Percentiles rank a stretch among this genome's conserved stretches.
These are phyloP conservation scores for Xeromyces bisporus DNA, from an alignment of 495 filamentous ascomycete genomes.

Conservation along the genomic window DNA sequence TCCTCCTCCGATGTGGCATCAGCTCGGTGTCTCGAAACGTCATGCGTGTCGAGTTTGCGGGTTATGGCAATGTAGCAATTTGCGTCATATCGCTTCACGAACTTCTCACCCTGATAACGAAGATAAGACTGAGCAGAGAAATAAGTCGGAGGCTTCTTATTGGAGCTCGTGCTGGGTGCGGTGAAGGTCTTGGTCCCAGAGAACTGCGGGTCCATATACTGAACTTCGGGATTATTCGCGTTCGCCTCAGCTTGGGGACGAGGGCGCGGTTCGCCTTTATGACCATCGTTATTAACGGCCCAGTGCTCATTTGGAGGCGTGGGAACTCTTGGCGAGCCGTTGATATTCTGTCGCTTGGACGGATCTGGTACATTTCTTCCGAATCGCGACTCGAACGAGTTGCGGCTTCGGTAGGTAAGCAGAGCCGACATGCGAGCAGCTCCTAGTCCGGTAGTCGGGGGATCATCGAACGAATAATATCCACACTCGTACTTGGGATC, in stretches of 20 bases:
- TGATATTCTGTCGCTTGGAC: constrained; percentile 60
- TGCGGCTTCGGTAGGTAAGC: constrained; percentile 85
- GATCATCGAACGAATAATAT: constrained; percentile 73
- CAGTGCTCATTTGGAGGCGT: constrained; percentile 71
- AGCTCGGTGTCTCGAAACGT: constrained; percentile 60
- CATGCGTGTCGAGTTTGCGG: constrained; percentile 96
- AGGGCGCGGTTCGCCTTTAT: constrained; percentile 37
- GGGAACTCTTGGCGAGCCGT: constrained; percentile 40
- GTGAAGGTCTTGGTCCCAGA: constrained; percentile 43
- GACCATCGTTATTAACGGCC: constrained; percentile 91
- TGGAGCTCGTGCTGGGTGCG: constrained; percentile 10
- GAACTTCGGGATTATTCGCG: constrained; percentile 12
- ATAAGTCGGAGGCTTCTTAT: constrained; percentile 55
- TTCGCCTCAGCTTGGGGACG: constrained; percentile 20
- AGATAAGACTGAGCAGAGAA: constrained; percentile 97
- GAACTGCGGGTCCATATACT: constrained; percentile 61
- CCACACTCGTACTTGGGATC: constrained; percentile 97
- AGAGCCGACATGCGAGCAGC: constrained; percentile 94
- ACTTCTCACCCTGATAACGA: constrained; percentile 93
- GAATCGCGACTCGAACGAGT: constrained; percentile 92
- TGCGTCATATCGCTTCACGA: constrained; percentile 89
- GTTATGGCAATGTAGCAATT: constrained; percentile 99
- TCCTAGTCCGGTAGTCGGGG: constrained; percentile 70
- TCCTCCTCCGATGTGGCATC: constrained; percentile 23
- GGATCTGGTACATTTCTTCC: constrained; percentile 84